Conservation (phyloP, 208 protist species). For the Histomonas meleagridis region DNA sequence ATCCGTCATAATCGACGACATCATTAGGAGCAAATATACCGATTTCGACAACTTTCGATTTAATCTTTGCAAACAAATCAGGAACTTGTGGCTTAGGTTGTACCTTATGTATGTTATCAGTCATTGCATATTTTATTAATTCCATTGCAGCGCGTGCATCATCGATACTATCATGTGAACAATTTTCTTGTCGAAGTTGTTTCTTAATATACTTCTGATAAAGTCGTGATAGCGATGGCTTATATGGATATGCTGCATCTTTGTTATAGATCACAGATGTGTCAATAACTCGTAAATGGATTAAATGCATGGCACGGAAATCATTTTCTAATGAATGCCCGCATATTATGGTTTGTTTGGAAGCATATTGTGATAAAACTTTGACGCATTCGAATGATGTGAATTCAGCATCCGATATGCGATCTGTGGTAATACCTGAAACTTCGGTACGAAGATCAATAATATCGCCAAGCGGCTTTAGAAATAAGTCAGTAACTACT, state of each 20-base stretch:
- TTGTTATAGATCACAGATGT: neutral
- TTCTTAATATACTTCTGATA: neutral
- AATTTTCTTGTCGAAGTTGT: neutral
- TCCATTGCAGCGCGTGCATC: neutral
- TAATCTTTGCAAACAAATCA: neutral
- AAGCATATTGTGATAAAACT: neutral
- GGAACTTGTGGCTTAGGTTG: neutral
- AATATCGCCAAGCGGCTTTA: neutral
- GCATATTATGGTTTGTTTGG: neutral
- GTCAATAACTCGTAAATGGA: neutral
- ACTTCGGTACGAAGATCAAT: neutral
- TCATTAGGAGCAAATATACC: neutral
- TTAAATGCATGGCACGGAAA: neutral
- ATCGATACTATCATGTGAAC: neutral
- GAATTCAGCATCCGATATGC: no score
- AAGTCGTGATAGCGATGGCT: neutral
- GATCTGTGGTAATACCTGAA: neutral
- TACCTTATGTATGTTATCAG: neutral
- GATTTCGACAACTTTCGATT: neutral
- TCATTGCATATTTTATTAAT: neutral
- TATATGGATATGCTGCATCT: neutral
- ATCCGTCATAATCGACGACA: neutral
- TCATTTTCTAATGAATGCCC: slow-evolving; percentile 8
- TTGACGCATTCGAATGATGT: neutral
- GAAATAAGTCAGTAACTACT: neutral